Percentiles rank a stretch among this genome's conserved stretches.
These are phyloP conservation scores for Aspergillus luchuensis DNA, from an alignment of 2,329 filamentous ascomycete species.

Conservation along the genomic window DNA sequence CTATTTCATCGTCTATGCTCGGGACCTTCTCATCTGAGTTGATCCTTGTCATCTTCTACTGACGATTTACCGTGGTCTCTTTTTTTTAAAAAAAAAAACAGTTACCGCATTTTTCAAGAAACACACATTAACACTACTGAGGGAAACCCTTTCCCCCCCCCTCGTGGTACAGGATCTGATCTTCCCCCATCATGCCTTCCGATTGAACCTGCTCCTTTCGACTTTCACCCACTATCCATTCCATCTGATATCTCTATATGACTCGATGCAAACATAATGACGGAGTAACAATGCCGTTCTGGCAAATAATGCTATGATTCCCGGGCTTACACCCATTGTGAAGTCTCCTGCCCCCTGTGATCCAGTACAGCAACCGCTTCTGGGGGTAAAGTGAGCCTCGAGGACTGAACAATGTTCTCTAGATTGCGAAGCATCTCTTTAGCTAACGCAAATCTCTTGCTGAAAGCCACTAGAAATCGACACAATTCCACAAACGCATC, in stretches of 20 bases:
- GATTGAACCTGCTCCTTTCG: background rate
- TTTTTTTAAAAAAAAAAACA: background rate
- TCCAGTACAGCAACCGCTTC: constrained; percentile 28
- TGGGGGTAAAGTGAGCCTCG: constrained; percentile 21
- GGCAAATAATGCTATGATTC: background rate
- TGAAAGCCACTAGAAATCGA: constrained; percentile 28
- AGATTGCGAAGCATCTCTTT: constrained; percentile 28
- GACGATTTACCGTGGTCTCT: background rate
- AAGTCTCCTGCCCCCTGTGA: constrained; percentile 17
- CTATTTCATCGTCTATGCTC: background rate
- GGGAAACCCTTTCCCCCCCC: background rate
- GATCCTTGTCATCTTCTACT: background rate
- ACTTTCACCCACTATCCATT: background rate
- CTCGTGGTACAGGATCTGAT: background rate
- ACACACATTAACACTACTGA: background rate
- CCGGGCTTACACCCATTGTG: constrained; percentile 12
- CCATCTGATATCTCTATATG: background rate
- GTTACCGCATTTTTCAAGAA: background rate
- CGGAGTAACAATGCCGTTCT: background rate
- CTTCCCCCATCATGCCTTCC: background rate
- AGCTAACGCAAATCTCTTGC: constrained; percentile 27
- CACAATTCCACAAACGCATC: constrained; percentile 33
- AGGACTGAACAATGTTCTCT: constrained; percentile 17
- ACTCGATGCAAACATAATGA: background rate
- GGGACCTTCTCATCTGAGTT: background rate